Base-by-base conservation (phyloP, 768 basidiomycete genomes). In the Paxillus rubicundulus region DNA sequence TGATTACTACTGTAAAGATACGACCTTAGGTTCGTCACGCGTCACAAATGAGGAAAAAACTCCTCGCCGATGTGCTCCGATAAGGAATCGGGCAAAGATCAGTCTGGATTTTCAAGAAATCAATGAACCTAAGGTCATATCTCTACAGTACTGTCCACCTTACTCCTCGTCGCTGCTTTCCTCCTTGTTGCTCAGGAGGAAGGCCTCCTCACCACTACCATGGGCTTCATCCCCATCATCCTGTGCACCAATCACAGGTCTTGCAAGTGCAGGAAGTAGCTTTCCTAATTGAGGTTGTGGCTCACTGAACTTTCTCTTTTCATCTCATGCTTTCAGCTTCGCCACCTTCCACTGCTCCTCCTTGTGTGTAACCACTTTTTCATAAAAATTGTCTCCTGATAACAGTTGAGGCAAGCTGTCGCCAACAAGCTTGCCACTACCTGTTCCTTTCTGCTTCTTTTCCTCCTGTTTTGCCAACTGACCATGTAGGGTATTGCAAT, bases 381-480 rank as follows among this genome's bases (percentile, higher is more conserved):
- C 32, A 5, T 49, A 50, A 37, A 54, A 54, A 32, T 50, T 39
- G 18, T 54, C 41, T 14, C 47, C 20, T 1, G 48, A 30, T 13
- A 54, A 41, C 9, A 54, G 34, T 10, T 14, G 4, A 13, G 42
- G 53, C 12, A 54, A 38, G 27, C 47, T 12, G 12, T 54, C 27
- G 3, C 53, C 53, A 40, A 40, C 21, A 18, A 49, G 20, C 18
- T 44, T 27, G 13, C 34, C 34, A 34, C 27, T 54, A 17, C 30
- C 36, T n/a, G 49, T 48, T 27, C 27, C 28, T 39, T 36, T 44
- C 33, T 12, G 2, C 47, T 12, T 3, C 12, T 44, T 54, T 39
- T 50, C 33, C 36, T 54, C 47, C 27, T 49, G 32, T 20, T 42
- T 21, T 33, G 39, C 41, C 5, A 50, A 21, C 49, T 54, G 48